These are phyloP conservation scores for Spinacia oleracea DNA, from an alignment of 179 eudicot genomes.

Conservation along the genomic window DNA sequence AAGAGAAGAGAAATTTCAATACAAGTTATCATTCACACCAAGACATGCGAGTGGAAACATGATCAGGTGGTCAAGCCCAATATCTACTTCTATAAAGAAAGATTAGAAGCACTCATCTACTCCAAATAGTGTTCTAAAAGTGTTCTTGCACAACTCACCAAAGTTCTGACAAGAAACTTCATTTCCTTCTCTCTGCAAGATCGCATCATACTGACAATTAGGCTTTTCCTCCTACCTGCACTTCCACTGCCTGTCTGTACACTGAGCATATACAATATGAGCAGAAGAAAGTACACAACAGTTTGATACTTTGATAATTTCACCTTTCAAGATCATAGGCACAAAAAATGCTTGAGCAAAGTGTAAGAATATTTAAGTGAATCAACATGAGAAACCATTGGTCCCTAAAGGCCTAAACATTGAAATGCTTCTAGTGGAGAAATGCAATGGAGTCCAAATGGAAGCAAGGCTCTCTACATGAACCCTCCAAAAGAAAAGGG, in stretches of 20 bases:
- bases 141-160: slow-evolving; percentile 54
- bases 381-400: not conserved
- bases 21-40: slow-evolving; percentile 7
- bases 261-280: slow-evolving; percentile 45
- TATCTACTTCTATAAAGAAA: not conserved
- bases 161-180: slow-evolving; percentile 89
- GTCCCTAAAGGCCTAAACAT: too few species aligned
- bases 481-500: not conserved
- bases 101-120: slow-evolving; percentile 4
- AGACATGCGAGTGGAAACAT: not conserved
- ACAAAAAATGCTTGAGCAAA: not conserved
- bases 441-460: not conserved
- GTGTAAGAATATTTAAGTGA: not conserved
- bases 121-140: not conserved
- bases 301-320: not conserved
- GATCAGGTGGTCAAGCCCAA: slow-evolving; percentile 3
- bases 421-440: not conserved
- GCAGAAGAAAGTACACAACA: slow-evolving; percentile 3
- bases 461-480: not conserved
- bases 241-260: slow-evolving; percentile 90
- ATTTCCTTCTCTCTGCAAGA: slow-evolving; percentile 96
- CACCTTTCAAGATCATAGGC: not conserved
- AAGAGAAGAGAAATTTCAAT: slow-evolving; percentile 2
- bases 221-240: slow-evolving; percentile 67
- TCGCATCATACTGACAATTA: slow-evolving; percentile 84